Evolutionary conservation across 768 basidiomycete genomes (phyloP).

Genomic region (Gloeophyllum trabeum): DNA sequence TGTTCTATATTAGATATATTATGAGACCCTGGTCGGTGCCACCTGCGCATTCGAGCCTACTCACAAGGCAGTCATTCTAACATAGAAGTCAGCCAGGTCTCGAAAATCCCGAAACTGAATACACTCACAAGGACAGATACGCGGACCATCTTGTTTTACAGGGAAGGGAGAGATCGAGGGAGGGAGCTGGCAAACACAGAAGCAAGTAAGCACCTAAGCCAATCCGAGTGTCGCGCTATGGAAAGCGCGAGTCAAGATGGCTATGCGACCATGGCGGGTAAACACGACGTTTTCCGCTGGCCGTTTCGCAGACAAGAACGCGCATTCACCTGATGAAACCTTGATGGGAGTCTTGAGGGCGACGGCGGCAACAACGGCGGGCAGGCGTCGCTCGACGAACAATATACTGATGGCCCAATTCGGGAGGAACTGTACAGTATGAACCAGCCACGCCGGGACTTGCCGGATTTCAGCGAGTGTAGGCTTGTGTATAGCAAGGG

Average conservation of each 20-base stretch:
- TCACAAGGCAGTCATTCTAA: constrained; percentile 51
- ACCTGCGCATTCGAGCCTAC: constrained; percentile 6
- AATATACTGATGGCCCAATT: constrained; percentile 8
- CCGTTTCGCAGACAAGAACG: not conserved
- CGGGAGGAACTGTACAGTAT: constrained; percentile 23
- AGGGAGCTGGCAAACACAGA: constrained; percentile 6
- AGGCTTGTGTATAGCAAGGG: not conserved
- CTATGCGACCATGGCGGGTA: constrained; percentile 3
- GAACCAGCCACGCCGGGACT: constrained; percentile 18
- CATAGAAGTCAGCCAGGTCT: constrained; percentile 5
- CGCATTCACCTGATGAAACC: constrained; percentile 28
- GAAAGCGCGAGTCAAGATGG: constrained; percentile 72
- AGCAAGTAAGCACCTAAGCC: constrained; percentile 30
- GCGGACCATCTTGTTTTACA: constrained; percentile 64
- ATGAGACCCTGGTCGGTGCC: not conserved
- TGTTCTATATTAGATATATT: constrained; percentile 48
- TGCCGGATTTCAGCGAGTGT: constrained; percentile 10
- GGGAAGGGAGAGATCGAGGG: constrained; percentile 4
- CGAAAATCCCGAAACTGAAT: not conserved
- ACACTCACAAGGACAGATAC: constrained; percentile 63
- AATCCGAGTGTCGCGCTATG: constrained; percentile 79
- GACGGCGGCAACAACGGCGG: constrained; percentile 6
- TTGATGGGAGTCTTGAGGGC: constrained; percentile 12
- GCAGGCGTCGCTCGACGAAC: not conserved
- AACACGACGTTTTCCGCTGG: not conserved